Evolutionary conservation across 257 asterid species (phyloP), one percentile per base, ranked within the genome.

Genomic region (Solanum boliviense): DNA sequence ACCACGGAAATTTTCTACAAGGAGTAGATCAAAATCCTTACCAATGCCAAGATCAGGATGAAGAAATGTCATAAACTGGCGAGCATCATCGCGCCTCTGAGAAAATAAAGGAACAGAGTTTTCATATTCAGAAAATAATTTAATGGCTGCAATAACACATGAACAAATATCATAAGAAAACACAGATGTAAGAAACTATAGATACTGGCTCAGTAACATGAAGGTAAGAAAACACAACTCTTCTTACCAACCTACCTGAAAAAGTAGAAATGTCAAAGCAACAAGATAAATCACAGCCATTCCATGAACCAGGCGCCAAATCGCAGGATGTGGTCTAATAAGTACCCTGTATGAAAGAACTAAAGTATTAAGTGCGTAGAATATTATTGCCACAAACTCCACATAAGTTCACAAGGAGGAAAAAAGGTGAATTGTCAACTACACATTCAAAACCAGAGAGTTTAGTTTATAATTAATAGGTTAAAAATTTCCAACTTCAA

Each of bases 241-340:
- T 67, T 56, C 39, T 32, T 84, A 78, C 60, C 62, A 74, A 87
- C 93, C 83, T 78, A 97, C 99, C 99, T 97, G 99, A 88, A 97
- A 97, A 88, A 97, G 98, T 87, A 97, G 91, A 94, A 97, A 97
- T 39, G 99, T 94, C 89, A 96, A 91, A 3, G 97, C 94, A 79
- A 97, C 97, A 62, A 97, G 99, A 90, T 97, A 97, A 88, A 96
- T 92, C 85, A 97, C 98, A 82, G 99, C 98, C 97, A 95, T 91
- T 89, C 99, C 99, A 93, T 96, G 99, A 89, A 97, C 99, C 81
- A 97, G 92, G 88, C 99, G 98, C 98, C 99, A 97, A 87, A 96
- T 93, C 88, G 99, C 96, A 89, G 99, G 99, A 92, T 97, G 99
- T 32, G 99, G 99, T 86, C 99, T 93, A 92, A 93, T 94, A 89